phyloP scores from a whole-genome alignment of 73 alveolate genomes.

The Tetrahymena thermophila region DNA sequence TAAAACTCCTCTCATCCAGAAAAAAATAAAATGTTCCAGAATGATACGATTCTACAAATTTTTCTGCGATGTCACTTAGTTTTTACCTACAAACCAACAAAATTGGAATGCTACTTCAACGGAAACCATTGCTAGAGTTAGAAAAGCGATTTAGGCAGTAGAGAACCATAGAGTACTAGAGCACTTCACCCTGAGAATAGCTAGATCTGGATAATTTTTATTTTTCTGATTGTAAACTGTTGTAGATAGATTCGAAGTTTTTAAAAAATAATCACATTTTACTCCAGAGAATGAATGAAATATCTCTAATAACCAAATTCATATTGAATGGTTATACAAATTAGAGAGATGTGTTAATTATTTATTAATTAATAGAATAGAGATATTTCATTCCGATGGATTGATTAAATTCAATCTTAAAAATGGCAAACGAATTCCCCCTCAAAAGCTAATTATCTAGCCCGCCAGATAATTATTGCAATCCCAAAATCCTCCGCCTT shows the following conservation, averaged over 20 bases:
- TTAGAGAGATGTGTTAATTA: neutral
- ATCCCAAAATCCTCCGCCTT: neutral
- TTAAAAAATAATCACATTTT: neutral
- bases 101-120: neutral
- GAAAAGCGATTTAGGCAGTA: neutral
- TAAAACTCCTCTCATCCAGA: neutral
- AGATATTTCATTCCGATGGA: neutral
- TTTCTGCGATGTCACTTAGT: neutral
- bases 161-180: neutral
- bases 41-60: neutral
- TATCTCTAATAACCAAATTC: neutral
- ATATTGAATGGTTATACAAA: neutral
- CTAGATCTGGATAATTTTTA: neutral
- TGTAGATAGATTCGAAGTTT: neutral
- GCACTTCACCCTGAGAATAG: conserved; percentile 2
- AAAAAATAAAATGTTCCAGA: neutral
- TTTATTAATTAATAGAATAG: neutral
- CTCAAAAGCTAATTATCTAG: neutral
- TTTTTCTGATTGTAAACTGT: neutral
- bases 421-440: neutral
- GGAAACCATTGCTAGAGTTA: neutral
- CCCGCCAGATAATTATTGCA: neutral
- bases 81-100: neutral
- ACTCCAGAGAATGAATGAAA: neutral
- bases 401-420: neutral